Conservation (phyloP, 1,139 yeast species). For the Nakaseomyces delphensis region DNA sequence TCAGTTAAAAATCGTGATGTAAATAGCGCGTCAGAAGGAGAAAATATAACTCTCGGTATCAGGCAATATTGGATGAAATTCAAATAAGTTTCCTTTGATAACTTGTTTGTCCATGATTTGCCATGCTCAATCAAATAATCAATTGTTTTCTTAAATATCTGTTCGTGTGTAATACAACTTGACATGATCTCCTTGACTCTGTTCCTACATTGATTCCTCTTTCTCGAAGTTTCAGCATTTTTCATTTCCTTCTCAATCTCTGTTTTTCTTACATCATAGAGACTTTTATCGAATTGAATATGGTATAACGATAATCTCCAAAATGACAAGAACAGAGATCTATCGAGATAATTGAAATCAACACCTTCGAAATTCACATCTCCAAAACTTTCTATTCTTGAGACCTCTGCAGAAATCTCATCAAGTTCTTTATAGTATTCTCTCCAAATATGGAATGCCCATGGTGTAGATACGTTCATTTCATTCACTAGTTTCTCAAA, state of each 20-base stretch:
- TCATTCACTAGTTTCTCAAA: conserved; percentile 40
- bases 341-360: conserved; percentile 36
- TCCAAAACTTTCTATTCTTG: conserved; percentile 17
- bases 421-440: conserved; percentile 8
- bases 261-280: conserved; percentile 45
- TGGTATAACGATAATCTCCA: conserved; percentile 78
- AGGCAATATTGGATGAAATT: conserved; percentile 56
- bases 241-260: conserved; percentile 34
- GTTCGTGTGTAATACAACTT: conserved; percentile 30
- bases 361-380: conserved; percentile 23
- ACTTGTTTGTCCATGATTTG: conserved; percentile 21
- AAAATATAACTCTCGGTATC: conserved; percentile 67
- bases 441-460: conserved; percentile 82
- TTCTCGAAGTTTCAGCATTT: conserved; percentile 13
- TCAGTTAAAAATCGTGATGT: conserved; percentile 52
- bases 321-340: conserved; percentile 48
- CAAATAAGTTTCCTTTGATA: conserved; percentile 22
- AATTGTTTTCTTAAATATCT: conserved; percentile 26
- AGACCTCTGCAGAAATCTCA: conserved; percentile 16
- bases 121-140: conserved; percentile 29
- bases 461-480: conserved; percentile 49
- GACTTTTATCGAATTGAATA: conserved; percentile 44
- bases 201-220: conserved; percentile 17
- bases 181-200: conserved; percentile 27
- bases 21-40: conserved; percentile 79